Percentiles rank a stretch among this genome's conserved stretches.
phyloP scores from a whole-genome alignment of 2,329 filamentous ascomycete species.

The Pyrenochaeta sp. region DNA sequence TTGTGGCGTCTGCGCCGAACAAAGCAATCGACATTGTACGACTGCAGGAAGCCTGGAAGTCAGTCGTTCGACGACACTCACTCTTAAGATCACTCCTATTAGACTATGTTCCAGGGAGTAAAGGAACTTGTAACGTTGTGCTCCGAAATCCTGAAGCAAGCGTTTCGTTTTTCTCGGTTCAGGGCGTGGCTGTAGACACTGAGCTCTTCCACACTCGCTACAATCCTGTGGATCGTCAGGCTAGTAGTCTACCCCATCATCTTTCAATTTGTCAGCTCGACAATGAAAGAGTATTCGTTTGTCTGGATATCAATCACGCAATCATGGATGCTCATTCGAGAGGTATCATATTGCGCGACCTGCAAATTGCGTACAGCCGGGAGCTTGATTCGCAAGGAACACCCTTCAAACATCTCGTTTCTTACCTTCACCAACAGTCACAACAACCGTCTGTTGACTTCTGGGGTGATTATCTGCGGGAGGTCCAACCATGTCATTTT shows the following conservation, averaged over 20 bases:
- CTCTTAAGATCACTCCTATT: conserved; percentile 26
- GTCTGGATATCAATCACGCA: conserved; percentile 30
- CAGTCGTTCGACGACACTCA: conserved; percentile 26
- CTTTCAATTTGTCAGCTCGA: conserved; percentile 16
- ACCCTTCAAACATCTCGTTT: conserved; percentile 23
- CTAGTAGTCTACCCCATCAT: conserved; percentile 12
- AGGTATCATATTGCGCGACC: conserved; percentile 19
- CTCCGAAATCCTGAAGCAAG: conserved; percentile 2
- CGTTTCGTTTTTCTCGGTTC: background rate
- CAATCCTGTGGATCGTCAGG: background rate
- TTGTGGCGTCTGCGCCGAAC: conserved; percentile 1
- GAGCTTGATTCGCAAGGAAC: conserved; percentile 10
- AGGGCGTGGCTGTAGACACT: conserved; percentile 3
- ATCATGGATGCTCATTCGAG: conserved; percentile 28
- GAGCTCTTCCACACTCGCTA: too few species aligned
- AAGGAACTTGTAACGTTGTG: conserved; percentile 20
- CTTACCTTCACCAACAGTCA: conserved; percentile 16
- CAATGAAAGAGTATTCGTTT: conserved; percentile 9
- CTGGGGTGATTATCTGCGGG: too few species aligned
- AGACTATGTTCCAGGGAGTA: conserved; percentile 14
- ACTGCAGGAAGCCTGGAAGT: conserved; percentile 16
- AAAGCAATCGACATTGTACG: too few species aligned
- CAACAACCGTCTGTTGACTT: conserved; percentile 9
- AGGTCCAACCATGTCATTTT: too few species aligned
- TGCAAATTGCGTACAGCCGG: conserved; percentile 23